Conservation (phyloP, 2,329 filamentous ascomycete genomes). For the Aspergillus nomiae region DNA sequence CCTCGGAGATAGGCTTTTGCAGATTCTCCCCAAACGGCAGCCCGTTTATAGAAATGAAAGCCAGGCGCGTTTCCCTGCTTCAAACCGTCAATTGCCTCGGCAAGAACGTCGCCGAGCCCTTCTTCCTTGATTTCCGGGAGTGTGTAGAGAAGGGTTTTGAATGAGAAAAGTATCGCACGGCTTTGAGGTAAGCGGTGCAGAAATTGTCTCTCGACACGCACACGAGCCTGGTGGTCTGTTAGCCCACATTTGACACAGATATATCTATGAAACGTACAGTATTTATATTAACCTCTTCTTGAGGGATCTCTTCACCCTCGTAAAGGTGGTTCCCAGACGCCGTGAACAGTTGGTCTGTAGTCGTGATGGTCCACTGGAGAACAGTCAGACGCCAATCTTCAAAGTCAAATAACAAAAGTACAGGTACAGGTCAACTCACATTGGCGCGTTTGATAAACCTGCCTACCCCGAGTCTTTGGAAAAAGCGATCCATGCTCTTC, state of each 20-base stretch:
- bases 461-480: conserved; percentile 25
- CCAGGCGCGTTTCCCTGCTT: conserved; percentile 20
- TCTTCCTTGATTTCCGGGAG: conserved; percentile 22
- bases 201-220: conserved; percentile 5
- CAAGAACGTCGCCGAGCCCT: conserved; percentile 17
- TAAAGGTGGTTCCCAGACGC: conserved; percentile 22
- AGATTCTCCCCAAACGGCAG: background rate
- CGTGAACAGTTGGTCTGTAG: conserved; percentile 14
- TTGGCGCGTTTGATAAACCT: conserved; percentile 24
- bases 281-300: background rate
- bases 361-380: conserved; percentile 10
- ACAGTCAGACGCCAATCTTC: background rate
- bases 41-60: background rate
- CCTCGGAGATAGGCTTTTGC: background rate
- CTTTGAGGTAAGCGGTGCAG: conserved; percentile 22
- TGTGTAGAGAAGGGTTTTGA: conserved; percentile 26
- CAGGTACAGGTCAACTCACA: conserved; percentile 6
- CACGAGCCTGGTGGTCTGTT: conserved; percentile 9
- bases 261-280: background rate
- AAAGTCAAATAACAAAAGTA: no score
- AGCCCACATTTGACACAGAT: background rate
- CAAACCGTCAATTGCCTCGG: conserved; percentile 23
- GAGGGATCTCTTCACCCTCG: conserved; percentile 14
- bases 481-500: conserved; percentile 35
- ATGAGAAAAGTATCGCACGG: conserved; percentile 19